These are phyloP conservation scores for Xylaria longipes DNA, from an alignment of 495 filamentous ascomycete genomes.

Conservation along the genomic window DNA sequence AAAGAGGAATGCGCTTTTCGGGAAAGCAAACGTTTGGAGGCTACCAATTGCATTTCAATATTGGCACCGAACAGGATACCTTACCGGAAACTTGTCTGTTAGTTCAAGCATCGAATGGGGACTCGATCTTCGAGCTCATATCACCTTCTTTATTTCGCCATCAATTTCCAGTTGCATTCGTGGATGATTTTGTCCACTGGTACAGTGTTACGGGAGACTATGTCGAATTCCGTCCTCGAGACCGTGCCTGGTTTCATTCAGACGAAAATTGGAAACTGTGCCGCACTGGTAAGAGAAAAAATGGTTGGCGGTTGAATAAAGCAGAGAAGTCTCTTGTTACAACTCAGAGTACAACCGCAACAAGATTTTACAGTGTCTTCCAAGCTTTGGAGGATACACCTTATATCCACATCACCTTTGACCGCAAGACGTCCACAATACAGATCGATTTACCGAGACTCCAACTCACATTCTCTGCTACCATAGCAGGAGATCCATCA, in stretches of 20 bases:
- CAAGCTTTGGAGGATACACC: slow-evolving; percentile 43
- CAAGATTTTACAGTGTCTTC: slow-evolving; percentile 42
- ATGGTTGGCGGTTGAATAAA: slow-evolving; percentile 21
- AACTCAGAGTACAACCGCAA: slow-evolving; percentile 43
- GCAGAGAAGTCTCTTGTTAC: slow-evolving; percentile 38
- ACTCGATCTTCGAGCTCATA: slow-evolving; percentile 51
- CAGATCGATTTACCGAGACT: slow-evolving; percentile 56
- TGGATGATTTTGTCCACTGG: slow-evolving; percentile 64
- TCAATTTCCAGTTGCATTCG: slow-evolving; percentile 55
- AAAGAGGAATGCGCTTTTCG: slow-evolving; percentile 54
- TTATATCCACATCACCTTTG: slow-evolving; percentile 45
- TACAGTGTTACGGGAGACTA: slow-evolving; percentile 42
- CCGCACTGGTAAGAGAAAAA: background rate
- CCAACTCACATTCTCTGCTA: slow-evolving; percentile 55
- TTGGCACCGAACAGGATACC: slow-evolving; percentile 24
- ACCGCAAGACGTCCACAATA: background rate
- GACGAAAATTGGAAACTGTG: slow-evolving; percentile 41
- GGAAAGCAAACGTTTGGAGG: slow-evolving; percentile 36
- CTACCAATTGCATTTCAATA: slow-evolving; percentile 51
- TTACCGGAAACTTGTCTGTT: background rate
- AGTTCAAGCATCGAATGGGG: slow-evolving; percentile 15
- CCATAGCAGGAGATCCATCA: slow-evolving; percentile 25
- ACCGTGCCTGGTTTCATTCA: slow-evolving; percentile 48
- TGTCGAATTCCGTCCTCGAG: slow-evolving; percentile 58
- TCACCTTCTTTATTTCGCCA: slow-evolving; percentile 46